Conservation (phyloP, 352 stramenopile species). For the Globisporangium echinulatum region DNA sequence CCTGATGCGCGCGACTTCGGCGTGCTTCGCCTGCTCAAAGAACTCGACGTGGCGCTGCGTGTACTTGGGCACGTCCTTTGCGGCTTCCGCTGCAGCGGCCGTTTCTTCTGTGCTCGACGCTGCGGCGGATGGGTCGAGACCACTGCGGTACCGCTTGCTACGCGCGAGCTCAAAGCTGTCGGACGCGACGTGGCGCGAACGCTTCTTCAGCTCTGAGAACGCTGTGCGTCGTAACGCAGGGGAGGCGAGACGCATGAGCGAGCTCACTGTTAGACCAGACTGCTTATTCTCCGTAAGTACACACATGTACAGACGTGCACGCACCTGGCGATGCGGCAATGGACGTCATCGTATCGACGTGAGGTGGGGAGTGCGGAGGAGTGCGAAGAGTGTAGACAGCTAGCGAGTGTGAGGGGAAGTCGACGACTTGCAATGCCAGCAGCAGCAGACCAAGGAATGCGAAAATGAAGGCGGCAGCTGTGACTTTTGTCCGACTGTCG, state of each 20-base stretch:
- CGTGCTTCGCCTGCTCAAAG: slow-evolving; percentile 82
- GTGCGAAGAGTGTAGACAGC: no score
- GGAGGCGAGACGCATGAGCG: background rate
- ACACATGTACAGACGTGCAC: background rate
- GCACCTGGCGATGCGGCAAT: slow-evolving; percentile 62
- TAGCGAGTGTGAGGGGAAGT: no score
- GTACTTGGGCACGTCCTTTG: slow-evolving; percentile 72
- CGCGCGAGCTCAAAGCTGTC: slow-evolving; percentile 52
- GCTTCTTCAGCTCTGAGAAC: slow-evolving; percentile 74
- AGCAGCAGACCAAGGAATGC: no score
- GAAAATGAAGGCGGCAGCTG: no score
- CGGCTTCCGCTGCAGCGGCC: slow-evolving; percentile 17
- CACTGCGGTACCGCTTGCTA: slow-evolving; percentile 55
- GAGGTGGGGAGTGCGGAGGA: background rate
- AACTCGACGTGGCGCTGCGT: slow-evolving; percentile 84
- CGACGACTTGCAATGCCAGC: no score
- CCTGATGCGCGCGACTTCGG: slow-evolving; percentile 70
- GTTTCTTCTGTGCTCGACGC: slow-evolving; percentile 15
- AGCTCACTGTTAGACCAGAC: slow-evolving; percentile 5
- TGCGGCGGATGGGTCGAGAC: background rate
- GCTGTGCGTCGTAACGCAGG: slow-evolving; percentile 1
- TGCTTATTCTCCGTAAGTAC: background rate
- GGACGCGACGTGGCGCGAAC: slow-evolving; percentile 35
- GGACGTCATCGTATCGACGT: slow-evolving; percentile 36
- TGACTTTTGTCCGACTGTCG: no score